Base-by-base conservation (phyloP, 2,329 filamentous ascomycete species). In the Claviceps citrina region DNA sequence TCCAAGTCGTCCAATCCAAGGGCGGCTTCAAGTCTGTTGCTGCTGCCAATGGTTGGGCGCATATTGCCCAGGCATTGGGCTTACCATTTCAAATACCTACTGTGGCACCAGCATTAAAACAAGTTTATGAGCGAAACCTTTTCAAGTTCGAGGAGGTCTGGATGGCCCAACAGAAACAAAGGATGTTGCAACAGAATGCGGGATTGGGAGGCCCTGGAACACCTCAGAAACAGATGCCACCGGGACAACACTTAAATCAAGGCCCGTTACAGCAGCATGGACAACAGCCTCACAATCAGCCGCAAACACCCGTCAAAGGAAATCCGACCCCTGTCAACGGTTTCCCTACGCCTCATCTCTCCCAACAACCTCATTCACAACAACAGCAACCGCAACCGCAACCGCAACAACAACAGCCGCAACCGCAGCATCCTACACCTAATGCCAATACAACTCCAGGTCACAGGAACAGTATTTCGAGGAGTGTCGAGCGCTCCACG, bases 11-110 rank as follows among this genome's bases (percentile, higher is more conserved):
- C 2, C 59, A 63, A 34, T 72, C 79, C 48, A 87, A 82, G 50
- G 84, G 83, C 19, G 86, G 86, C 5, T 91, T 81, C 41, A 82
- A 81, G 49, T 75, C 71, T 44, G 76, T 93, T 3, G 79, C 76
- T 0, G 70, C 72, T 19, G 66, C 67, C 19, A 83, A 84, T 46
- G 68, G 70, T 42, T 96, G 91, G 91, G 66, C 68, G 1, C 71
- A 76, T 37, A 67, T 95, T 40, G 78, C 84, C 1, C 72, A 76
- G 42, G 63, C 70, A 24, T 57, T 86, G 36, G 70, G 72, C 4
- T 74, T 84, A 36, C 71, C 71, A 0, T 67, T 70, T 39, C 79
- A 84, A 46, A 63, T 73, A 40, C 80, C 78, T 1, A 71, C 67
- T 8, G 84, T 83, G 0, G 68, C 76, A 2, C 70, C 73, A 43